Evolutionary conservation across 176 grass and related monocot genomes (phyloP).

Genomic region (Cymbopogon citratus): DNA sequence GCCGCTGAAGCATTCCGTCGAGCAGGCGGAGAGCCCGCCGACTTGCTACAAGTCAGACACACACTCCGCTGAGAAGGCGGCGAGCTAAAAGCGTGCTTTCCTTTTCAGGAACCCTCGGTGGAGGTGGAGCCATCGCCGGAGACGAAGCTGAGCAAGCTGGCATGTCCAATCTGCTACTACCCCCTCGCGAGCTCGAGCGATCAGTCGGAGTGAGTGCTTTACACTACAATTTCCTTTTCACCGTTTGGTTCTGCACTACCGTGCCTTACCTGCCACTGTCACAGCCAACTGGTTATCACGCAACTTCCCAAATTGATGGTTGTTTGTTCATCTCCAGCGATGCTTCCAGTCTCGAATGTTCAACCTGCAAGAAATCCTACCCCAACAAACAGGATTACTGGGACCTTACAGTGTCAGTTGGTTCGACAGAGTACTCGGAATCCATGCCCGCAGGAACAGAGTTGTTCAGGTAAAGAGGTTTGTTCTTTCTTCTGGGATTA

Average conservation of each 20-base stretch:
- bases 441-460: constrained; percentile 63
- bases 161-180: constrained; percentile 78
- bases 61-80: background rate
- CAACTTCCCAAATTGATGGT: background rate
- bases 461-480: constrained; percentile 52
- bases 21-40: background rate
- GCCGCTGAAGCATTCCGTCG: background rate
- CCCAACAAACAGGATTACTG: constrained; percentile 51
- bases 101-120: constrained; percentile 26
- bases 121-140: constrained; percentile 9
- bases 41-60: background rate
- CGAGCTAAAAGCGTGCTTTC: background rate
- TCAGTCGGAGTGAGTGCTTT: constrained; percentile 32
- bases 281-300: background rate
- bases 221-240: too few relatives aligned
- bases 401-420: constrained; percentile 61
- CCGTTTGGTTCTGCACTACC: background rate
- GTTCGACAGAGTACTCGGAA: constrained; percentile 55
- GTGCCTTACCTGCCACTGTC: background rate
- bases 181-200: constrained; percentile 35
- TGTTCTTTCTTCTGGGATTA: background rate
- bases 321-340: background rate
- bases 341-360: constrained; percentile 35
- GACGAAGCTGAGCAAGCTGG: constrained; percentile 35
- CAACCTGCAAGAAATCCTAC: constrained; percentile 66